Base-by-base conservation (phyloP, 2,329 filamentous ascomycete species). In the Lecanosticta acicola region DNA sequence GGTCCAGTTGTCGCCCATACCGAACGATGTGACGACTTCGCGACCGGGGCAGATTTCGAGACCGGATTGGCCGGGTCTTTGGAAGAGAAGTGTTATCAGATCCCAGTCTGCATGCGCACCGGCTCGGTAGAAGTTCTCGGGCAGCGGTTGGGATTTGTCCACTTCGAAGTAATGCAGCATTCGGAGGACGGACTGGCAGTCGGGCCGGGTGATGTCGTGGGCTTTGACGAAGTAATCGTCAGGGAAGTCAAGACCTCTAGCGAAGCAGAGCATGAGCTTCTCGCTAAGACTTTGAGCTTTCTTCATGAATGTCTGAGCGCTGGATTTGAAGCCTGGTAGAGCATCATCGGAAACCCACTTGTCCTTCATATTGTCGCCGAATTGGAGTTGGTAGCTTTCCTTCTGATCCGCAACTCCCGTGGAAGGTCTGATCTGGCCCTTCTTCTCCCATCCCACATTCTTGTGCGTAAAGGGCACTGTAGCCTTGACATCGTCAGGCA, bases 21-120 rank as follows among this genome's bases (percentile, higher is more conserved):
- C 80, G 51, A 80, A 83, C 3, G 72, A 71, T 0, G 79, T 83
- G 5, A 76, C 73, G 2, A 71, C 75, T 60, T 83, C 80, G 13
- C 80, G 69, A 0, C 80, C 80, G 0, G 80, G 80, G 55, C 80
- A 84, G 45, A 84, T 81, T 59, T 83, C 80, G 2, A 84, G 66
- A 0, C 80, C 80, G 19, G 70, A 74, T 60, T 84, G 77, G 0
- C 78, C 79, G 0, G 72, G 68, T 2, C 74, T 73, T 57, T 84
- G 80, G 61, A 83, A 83, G 3, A 84, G 68, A 32, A 84, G 65
- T 0, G 80, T 83, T 17, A 83, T 53, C 46, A 82, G 74, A 48
- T 75, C 79, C 77, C 79, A 84, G 59, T 83, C 81, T 0, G 77
- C 76, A 58, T 84, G 80, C 9, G 79, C 76, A 14, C 81, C 81